A percentile compares a stretch with the other conserved stretches of the same genome.
phyloP scores from a whole-genome alignment of 2,329 filamentous ascomycete genomes.

The Penicillium hordei region DNA sequence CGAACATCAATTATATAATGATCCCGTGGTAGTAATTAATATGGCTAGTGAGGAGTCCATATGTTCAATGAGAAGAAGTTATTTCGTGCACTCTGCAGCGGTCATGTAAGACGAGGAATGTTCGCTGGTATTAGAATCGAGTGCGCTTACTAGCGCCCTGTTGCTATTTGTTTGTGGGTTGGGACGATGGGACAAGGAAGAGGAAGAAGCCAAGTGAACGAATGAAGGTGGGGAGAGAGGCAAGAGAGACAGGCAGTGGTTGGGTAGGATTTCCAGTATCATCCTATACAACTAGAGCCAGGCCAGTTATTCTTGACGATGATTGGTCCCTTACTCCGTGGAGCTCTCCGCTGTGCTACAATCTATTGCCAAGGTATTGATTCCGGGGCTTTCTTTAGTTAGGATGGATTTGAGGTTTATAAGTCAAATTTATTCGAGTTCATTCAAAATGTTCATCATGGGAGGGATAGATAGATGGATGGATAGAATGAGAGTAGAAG shows the following conservation, averaged over 20 bases:
- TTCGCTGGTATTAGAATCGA: neutral
- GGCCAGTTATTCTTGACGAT: neutral
- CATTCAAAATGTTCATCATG: fast-evolving
- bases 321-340: neutral
- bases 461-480: neutral
- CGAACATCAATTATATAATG: neutral
- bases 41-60: neutral
- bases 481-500: neutral
- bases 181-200: too few species aligned
- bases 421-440: neutral
- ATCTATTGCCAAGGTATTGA: neutral
- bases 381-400: neutral
- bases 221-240: neutral
- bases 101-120: neutral
- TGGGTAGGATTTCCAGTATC: neutral
- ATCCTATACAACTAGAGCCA: too few species aligned
- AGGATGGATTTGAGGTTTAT: too few species aligned
- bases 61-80: neutral
- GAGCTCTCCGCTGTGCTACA: neutral
- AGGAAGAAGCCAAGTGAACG: neutral
- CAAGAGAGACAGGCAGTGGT: neutral
- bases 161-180: neutral
- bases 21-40: neutral
- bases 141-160: neutral
- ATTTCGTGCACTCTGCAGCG: neutral